Percentiles rank a stretch among this genome's conserved stretches.
phyloP scores from a whole-genome alignment of 345 rosid genomes.

The Cochlearia excelsa region DNA sequence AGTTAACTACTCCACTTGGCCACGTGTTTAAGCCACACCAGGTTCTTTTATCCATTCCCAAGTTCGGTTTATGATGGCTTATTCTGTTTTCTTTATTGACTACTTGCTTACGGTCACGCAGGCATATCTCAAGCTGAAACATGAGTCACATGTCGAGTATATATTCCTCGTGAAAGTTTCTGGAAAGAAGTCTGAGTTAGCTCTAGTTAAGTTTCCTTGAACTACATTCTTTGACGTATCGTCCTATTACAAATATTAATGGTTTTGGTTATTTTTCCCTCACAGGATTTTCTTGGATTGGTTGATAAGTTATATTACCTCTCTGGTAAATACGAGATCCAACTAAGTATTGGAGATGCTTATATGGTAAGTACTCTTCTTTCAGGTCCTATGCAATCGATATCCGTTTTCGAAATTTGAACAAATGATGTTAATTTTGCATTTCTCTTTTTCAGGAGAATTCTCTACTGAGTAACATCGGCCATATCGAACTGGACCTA shows the following conservation, averaged over 20 bases:
- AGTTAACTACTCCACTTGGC: slow-evolving; percentile 63
- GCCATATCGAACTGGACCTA: slow-evolving; percentile 73
- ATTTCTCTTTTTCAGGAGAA: slow-evolving; percentile 58
- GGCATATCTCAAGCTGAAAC: slow-evolving; percentile 90
- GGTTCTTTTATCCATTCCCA: slow-evolving; percentile 42
- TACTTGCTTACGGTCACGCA: slow-evolving; percentile 44
- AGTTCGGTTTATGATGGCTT: slow-evolving; percentile 11
- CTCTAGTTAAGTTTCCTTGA: slow-evolving; percentile 62
- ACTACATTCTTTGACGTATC: not conserved
- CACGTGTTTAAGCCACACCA: slow-evolving; percentile 86
- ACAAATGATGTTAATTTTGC: not conserved
- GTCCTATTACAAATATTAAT: slow-evolving; percentile 3
- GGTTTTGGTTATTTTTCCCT: slow-evolving; percentile 11
- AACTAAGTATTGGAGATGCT: slow-evolving; percentile 87
- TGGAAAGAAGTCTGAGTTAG: slow-evolving; percentile 69
- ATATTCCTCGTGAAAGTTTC: slow-evolving; percentile 69
- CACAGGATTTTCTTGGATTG: slow-evolving; percentile 87
- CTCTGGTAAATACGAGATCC: slow-evolving; percentile 81
- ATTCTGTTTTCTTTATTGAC: slow-evolving; percentile 24
- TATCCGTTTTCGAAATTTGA: not conserved
- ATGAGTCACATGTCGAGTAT: slow-evolving; percentile 83
- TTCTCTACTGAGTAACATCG: slow-evolving; percentile 66
- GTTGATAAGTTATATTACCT: slow-evolving; percentile 94
- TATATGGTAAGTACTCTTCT: slow-evolving; percentile 65
- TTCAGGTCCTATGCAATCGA: slow-evolving; percentile 8